phyloP scores from a whole-genome alignment of 225 moss, liverwort and hornwort genomes.

The Pseudoscleropodium purum region DNA sequence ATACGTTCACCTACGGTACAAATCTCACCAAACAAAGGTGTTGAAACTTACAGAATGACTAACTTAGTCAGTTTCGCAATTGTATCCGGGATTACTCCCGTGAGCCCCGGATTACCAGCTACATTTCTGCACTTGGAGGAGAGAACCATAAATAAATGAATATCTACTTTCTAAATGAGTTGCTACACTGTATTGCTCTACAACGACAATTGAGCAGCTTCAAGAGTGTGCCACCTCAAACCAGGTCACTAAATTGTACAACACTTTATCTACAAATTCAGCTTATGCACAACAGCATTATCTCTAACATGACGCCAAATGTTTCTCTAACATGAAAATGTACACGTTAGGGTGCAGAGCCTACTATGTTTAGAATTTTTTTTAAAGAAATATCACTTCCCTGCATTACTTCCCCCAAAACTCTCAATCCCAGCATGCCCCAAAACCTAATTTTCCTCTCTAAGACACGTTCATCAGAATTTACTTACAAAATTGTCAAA shows the following conservation, averaged over 20 bases:
- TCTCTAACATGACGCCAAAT: neutral
- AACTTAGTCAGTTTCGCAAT: slow-evolving; percentile 11
- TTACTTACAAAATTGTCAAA: slow-evolving; percentile 31
- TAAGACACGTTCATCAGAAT: neutral
- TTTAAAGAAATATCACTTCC: neutral
- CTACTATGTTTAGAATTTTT: neutral
- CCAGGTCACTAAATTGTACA: neutral
- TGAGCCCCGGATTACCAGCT: slow-evolving; percentile 22
- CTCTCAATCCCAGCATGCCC: neutral
- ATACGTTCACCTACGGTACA: neutral
- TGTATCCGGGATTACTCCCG: neutral
- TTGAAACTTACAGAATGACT: slow-evolving; percentile 26
- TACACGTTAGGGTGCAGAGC: neutral
- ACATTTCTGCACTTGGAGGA: slow-evolving; percentile 15
- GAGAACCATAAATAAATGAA: neutral
- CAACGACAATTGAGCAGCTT: neutral
- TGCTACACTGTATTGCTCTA: neutral
- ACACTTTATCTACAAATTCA: neutral
- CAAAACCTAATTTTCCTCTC: neutral
- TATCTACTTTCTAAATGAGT: neutral
- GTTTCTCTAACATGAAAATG: neutral
- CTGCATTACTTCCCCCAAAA: neutral
- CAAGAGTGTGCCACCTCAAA: neutral
- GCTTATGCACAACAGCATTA: neutral
- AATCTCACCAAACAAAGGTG: neutral